A percentile compares a stretch with the other conserved stretches of the same genome.
phyloP scores from a whole-genome alignment of 305 asterid species.

The Solanum hybrid region DNA sequence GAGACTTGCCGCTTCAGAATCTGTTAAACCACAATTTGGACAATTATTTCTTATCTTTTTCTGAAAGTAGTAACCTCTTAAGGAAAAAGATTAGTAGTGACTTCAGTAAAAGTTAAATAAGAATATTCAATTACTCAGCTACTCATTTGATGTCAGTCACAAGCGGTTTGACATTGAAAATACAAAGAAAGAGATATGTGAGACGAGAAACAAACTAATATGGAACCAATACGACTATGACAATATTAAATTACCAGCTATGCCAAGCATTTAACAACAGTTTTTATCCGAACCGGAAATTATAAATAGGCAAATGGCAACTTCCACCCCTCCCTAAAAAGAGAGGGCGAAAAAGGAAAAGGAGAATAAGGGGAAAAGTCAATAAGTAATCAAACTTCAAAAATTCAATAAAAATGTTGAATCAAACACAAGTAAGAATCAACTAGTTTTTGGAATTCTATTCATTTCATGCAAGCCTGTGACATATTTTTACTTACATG shows the following conservation, averaged over 20 bases:
- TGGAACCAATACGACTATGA: not conserved
- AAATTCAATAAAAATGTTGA: not conserved
- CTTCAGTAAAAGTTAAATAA: not conserved
- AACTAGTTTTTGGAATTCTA: not conserved
- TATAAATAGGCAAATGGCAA: not conserved
- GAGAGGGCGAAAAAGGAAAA: not conserved
- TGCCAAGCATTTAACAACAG: not conserved
- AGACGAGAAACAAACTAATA: not conserved
- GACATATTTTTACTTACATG: not conserved
- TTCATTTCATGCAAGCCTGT: not conserved
- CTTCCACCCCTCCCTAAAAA: not conserved
- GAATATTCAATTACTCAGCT: not conserved
- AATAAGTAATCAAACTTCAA: not conserved
- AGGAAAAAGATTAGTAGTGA: not conserved
- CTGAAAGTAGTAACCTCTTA: not conserved
- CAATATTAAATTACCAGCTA: not conserved
- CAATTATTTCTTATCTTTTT: not conserved
- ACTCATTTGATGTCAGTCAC: not conserved
- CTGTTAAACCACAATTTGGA: conserved; percentile 24
- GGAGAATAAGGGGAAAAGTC: not conserved
- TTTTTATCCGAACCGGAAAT: not conserved
- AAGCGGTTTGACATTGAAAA: not conserved
- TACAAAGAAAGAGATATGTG: not conserved
- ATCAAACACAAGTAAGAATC: not conserved
- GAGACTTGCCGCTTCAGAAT: conserved; percentile 39